phyloP scores from a whole-genome alignment of 164 flowering plant species.

The Annona squamosa region DNA sequence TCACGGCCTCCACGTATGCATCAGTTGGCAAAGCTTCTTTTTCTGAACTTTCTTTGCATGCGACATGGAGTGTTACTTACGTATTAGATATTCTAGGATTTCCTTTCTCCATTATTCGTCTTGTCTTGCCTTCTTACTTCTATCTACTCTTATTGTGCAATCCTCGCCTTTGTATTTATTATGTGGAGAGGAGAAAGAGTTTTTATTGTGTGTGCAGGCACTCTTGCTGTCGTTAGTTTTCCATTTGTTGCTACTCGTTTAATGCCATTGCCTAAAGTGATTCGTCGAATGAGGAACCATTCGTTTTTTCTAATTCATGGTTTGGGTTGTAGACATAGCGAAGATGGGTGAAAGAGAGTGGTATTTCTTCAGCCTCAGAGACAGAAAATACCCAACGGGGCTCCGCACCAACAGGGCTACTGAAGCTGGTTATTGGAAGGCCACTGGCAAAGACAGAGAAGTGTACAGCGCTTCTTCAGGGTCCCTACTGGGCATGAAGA shows the following conservation, averaged over 20 bases:
- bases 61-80: too few relatives aligned
- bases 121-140: too few relatives aligned
- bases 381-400: conserved; percentile 80
- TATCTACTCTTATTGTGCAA: too few relatives aligned
- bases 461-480: conserved; percentile 38
- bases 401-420: conserved; percentile 77
- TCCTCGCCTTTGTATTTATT: too few relatives aligned
- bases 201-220: too few relatives aligned
- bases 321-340: conserved; percentile 38
- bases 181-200: background rate
- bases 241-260: too few relatives aligned
- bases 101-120: too few relatives aligned
- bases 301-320: background rate
- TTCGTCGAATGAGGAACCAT: background rate
- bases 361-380: conserved; percentile 75
- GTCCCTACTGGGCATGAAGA: conserved; percentile 67
- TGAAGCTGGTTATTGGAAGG: conserved; percentile 84
- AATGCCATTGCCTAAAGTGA: background rate
- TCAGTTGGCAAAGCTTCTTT: too few relatives aligned
- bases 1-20: too few relatives aligned
- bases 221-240: too few relatives aligned
- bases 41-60: too few relatives aligned
- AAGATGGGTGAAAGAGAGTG: conserved; percentile 84
- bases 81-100: too few relatives aligned
- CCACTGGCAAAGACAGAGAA: conserved; percentile 76